A percentile compares a stretch with the other conserved stretches of the same genome.
Evolutionary conservation across 75 land plant species (phyloP).

Genomic region (Gnetum montanum): DNA sequence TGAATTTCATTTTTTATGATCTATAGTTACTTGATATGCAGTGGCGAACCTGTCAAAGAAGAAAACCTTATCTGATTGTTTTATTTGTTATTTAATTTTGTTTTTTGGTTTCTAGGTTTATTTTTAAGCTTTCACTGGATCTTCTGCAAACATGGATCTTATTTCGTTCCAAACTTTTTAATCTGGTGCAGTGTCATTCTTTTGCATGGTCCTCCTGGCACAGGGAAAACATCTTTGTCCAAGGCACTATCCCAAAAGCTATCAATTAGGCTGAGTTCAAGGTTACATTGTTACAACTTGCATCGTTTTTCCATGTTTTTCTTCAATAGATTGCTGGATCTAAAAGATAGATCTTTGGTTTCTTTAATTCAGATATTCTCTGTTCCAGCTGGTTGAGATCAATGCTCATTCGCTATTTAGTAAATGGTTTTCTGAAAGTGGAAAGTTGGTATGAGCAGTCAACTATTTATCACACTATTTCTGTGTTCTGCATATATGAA

Average conservation of each 20-base stretch:
- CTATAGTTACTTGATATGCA: too few species aligned
- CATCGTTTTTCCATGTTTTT: neutral
- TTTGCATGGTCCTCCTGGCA: conserved; percentile 95
- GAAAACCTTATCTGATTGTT: too few species aligned
- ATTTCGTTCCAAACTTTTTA: neutral
- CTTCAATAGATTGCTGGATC: too few species aligned
- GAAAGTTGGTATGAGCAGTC: conserved; percentile 85
- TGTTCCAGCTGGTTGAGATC: conserved; percentile 73
- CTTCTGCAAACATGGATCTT: neutral
- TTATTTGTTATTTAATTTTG: too few species aligned
- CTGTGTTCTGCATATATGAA: too few species aligned
- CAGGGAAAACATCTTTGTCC: conserved; percentile 93
- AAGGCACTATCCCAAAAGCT: conserved; percentile 93
- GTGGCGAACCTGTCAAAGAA: too few species aligned
- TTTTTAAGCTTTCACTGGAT: neutral
- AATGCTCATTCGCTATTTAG: conserved; percentile 98
- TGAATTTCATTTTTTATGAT: too few species aligned
- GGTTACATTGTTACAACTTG: conserved; percentile 25
- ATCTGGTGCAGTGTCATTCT: conserved; percentile 56
- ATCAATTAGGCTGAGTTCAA: conserved; percentile 60
- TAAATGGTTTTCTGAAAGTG: conserved; percentile 99
- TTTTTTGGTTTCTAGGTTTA: too few species aligned
- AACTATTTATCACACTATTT: too few species aligned
- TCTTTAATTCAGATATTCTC: conserved; percentile 44
- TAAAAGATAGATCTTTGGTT: too few species aligned